phyloP scores from a whole-genome alignment of 306 rosid genomes.

The Sicyos baderoa region DNA sequence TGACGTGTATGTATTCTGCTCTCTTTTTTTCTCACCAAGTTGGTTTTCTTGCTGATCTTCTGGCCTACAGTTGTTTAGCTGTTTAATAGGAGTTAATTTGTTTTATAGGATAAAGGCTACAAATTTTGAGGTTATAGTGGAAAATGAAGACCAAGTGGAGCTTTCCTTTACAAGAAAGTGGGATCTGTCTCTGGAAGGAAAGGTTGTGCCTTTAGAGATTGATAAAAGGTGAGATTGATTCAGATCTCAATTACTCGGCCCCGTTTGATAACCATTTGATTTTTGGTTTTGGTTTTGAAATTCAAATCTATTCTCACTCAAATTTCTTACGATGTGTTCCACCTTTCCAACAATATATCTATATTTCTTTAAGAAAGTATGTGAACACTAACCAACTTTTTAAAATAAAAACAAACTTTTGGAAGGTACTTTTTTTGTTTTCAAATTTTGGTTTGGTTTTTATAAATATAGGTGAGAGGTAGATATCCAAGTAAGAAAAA shows the following conservation, averaged over 20 bases:
- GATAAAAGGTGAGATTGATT: constrained; percentile 51
- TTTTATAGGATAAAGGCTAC: constrained; percentile 55
- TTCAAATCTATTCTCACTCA: no score
- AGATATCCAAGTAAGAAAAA: no score
- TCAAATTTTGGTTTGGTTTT: no score
- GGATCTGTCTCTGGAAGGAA: constrained; percentile 48
- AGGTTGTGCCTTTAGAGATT: constrained; percentile 64
- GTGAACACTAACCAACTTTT: no score
- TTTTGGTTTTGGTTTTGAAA: no score
- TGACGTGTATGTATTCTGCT: constrained; percentile 44
- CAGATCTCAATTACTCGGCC: neutral
- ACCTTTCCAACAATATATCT: no score
- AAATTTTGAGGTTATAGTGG: constrained; percentile 50
- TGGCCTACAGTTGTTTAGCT: neutral
- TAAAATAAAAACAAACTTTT: no score
- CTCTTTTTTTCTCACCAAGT: neutral
- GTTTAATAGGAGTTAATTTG: neutral
- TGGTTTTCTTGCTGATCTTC: neutral
- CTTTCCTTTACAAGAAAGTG: constrained; percentile 70
- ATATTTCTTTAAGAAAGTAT: no score
- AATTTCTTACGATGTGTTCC: no score
- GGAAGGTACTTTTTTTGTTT: no score
- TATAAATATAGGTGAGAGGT: no score
- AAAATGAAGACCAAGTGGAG: constrained; percentile 74
- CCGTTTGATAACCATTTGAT: no score